Conservation (phyloP, 2,329 filamentous ascomycete species). For the Alternaria hordeiaustralica region DNA sequence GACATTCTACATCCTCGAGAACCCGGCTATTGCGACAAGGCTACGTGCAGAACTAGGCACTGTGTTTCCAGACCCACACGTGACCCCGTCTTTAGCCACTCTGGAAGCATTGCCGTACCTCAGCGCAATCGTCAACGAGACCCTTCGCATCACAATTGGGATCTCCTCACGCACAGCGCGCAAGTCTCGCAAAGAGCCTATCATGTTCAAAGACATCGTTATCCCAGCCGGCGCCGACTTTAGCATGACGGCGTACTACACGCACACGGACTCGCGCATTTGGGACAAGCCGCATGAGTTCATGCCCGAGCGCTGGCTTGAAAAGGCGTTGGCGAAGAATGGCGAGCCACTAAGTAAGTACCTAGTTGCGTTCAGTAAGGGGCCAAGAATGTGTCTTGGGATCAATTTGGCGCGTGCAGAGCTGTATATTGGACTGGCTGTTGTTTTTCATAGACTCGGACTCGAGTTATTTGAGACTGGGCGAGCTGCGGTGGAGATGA, state of each 20-base stretch:
- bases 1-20: neutral
- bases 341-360: slow-evolving; percentile 16
- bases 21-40: neutral
- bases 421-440: neutral
- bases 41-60: neutral
- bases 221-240: neutral
- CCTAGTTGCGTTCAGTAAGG: slow-evolving; percentile 28
- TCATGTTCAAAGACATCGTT: neutral
- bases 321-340: neutral
- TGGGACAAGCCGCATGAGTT: neutral
- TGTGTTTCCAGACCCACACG: neutral
- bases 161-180: neutral
- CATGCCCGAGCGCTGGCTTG: slow-evolving; percentile 1
- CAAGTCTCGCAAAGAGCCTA: neutral
- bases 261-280: neutral
- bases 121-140: neutral
- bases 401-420: slow-evolving; percentile 14
- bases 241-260: neutral
- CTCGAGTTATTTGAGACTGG: slow-evolving; percentile 4
- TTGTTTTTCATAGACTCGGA: neutral
- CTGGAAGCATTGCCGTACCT: neutral
- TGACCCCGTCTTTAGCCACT: neutral
- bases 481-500: no score
- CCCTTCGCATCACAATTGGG: neutral
- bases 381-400: slow-evolving; percentile 28